Evolutionary conservation across 495 filamentous ascomycete species (phyloP).

Genomic region (Cryomyces antarcticus): DNA sequence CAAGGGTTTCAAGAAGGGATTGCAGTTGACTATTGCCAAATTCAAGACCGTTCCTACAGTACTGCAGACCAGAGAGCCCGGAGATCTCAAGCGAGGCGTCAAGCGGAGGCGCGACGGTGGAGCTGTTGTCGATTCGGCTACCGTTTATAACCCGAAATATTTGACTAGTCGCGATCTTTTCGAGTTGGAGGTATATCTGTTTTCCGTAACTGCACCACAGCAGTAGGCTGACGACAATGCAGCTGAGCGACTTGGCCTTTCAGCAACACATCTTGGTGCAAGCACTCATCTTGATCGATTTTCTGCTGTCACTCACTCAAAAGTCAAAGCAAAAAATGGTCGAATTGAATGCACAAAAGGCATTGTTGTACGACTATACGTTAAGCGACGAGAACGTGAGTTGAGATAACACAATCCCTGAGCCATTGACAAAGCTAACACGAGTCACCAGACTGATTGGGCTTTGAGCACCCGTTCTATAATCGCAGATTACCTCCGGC

Average conservation of each 20-base stretch:
- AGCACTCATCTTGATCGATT: constrained; percentile 80
- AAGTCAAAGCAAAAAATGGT: constrained; percentile 58
- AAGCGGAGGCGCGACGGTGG: constrained; percentile 48
- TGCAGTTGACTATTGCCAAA: constrained; percentile 57
- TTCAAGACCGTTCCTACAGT: constrained; percentile 68
- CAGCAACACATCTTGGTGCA: constrained; percentile 85
- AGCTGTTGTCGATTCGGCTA: constrained; percentile 39
- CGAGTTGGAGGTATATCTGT: constrained; percentile 55
- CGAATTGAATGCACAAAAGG: constrained; percentile 42
- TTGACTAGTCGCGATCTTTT: constrained; percentile 88
- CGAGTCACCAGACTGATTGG: constrained; percentile 42
- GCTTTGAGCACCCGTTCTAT: constrained; percentile 44
- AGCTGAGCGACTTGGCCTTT: constrained; percentile 88
- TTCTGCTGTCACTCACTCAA: constrained; percentile 71
- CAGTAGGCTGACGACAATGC: not conserved
- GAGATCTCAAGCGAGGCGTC: constrained; percentile 37
- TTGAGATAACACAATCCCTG: constrained; percentile 2
- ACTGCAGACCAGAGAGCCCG: constrained; percentile 31
- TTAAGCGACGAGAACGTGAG: constrained; percentile 66
- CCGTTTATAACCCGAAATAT: constrained; percentile 89
- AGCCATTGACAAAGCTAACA: not conserved
- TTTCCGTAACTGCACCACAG: not conserved
- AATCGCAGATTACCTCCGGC: constrained; percentile 61
- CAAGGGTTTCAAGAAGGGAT: constrained; percentile 50
- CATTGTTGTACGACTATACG: constrained; percentile 61